These are phyloP conservation scores for Domatiomyces catenatus DNA, from an alignment of 2,329 filamentous ascomycete genomes.

Conservation along the genomic window DNA sequence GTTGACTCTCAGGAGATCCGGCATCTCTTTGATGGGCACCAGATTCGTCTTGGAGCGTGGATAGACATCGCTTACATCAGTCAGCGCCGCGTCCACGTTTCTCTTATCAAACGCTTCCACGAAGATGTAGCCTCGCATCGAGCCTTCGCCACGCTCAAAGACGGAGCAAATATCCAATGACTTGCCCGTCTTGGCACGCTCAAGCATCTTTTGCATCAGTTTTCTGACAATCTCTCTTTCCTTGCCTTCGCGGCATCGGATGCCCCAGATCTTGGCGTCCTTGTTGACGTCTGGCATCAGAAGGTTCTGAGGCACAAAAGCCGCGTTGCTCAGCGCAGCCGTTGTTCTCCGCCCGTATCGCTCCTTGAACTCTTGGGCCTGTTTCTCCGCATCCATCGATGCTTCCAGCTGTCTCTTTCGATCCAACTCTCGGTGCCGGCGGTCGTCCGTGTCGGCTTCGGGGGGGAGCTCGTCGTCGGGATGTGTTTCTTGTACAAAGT, in stretches of 20 bases:
- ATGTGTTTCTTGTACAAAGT: slow-evolving; percentile 78
- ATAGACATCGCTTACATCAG: slow-evolving; percentile 79
- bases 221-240: slow-evolving; percentile 79
- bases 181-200: slow-evolving; percentile 61
- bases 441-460: slow-evolving; percentile 71
- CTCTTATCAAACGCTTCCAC: slow-evolving; percentile 79
- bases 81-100: slow-evolving; percentile 68
- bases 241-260: slow-evolving; percentile 87
- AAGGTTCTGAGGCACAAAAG: slow-evolving; percentile 68
- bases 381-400: slow-evolving; percentile 83
- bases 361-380: slow-evolving; percentile 72
- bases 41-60: slow-evolving; percentile 72
- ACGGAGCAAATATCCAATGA: slow-evolving; percentile 74
- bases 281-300: slow-evolving; percentile 73
- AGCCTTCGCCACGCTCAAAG: slow-evolving; percentile 65
- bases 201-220: slow-evolving; percentile 77
- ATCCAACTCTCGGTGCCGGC: slow-evolving; percentile 86
- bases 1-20: slow-evolving; percentile 76
- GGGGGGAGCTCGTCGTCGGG: slow-evolving; percentile 69
- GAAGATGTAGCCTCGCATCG: slow-evolving; percentile 91
- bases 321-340: slow-evolving; percentile 49
- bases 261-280: slow-evolving; percentile 89
- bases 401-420: slow-evolving; percentile 74
- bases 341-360: slow-evolving; percentile 69
- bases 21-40: slow-evolving; percentile 94